phyloP scores from a whole-genome alignment of 2,329 filamentous ascomycete genomes.

The Cladobotryum mycophilum region DNA sequence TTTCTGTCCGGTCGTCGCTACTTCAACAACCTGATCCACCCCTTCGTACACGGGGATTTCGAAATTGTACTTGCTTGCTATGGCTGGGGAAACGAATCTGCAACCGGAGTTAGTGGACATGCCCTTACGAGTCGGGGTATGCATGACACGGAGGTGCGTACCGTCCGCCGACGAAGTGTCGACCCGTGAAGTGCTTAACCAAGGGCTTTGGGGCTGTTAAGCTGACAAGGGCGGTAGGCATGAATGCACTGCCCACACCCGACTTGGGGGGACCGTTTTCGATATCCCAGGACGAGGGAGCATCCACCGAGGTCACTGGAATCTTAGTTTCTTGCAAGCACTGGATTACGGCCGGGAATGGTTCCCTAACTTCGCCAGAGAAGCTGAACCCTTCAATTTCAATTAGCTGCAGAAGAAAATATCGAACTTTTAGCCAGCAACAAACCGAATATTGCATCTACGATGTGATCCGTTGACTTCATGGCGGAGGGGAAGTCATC shows the following conservation, averaged over 20 bases:
- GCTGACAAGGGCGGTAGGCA: constrained; percentile 75
- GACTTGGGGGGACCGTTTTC: constrained; percentile 72
- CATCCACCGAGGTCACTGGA: constrained; percentile 84
- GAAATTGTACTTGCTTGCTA: constrained; percentile 81
- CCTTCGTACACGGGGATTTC: constrained; percentile 79
- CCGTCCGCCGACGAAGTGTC: constrained; percentile 88
- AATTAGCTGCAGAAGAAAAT: constrained; percentile 9
- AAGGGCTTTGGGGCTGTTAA: constrained; percentile 91
- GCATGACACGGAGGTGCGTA: constrained; percentile 32
- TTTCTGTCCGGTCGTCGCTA: constrained; percentile 46
- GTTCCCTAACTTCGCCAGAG: constrained; percentile 83
- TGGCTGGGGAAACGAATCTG: constrained; percentile 70
- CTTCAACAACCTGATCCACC: constrained; percentile 82
- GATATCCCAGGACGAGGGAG: constrained; percentile 92
- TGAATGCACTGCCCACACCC: constrained; percentile 73
- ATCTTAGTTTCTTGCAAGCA: constrained; percentile 66
- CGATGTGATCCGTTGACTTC: constrained; percentile 65
- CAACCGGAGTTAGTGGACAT: constrained; percentile 13
- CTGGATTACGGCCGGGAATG: constrained; percentile 76
- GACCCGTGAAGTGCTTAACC: constrained; percentile 73
- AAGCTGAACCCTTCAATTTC: constrained; percentile 71
- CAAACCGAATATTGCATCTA: constrained; percentile 89
- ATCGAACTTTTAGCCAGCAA: constrained; percentile 10
- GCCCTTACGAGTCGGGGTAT: neutral
- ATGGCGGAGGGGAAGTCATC: constrained; percentile 69